These are phyloP conservation scores for Solanum pinnatisectum DNA, from an alignment of 257 asterid species.

Conservation along the genomic window DNA sequence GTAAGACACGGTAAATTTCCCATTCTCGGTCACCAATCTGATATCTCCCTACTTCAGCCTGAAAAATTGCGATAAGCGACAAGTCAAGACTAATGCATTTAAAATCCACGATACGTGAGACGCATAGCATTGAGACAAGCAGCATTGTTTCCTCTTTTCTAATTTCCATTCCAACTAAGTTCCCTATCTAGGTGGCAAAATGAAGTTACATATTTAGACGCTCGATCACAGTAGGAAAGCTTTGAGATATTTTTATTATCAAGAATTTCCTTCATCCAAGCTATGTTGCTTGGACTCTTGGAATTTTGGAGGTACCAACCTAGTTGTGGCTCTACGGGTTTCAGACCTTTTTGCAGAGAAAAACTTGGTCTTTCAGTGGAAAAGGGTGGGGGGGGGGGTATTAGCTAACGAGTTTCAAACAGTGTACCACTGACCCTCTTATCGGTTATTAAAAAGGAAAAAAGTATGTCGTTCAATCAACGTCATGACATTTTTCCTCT, in stretches of 20 bases:
- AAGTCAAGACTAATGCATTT: not conserved
- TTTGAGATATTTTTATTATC: not conserved
- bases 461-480: not conserved
- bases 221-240: not conserved
- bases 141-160: not conserved
- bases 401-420: not conserved
- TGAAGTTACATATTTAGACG: not conserved
- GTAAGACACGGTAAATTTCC: conserved; percentile 78
- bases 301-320: not conserved
- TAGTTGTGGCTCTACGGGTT: not conserved
- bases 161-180: not conserved
- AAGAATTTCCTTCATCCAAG: not conserved
- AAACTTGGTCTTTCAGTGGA: not conserved
- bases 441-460: not conserved
- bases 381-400: not conserved
- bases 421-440: not conserved
- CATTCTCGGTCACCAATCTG: conserved; percentile 69
- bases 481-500: not conserved
- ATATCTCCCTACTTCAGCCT: conserved; percentile 80
- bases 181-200: not conserved
- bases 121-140: not conserved
- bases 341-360: not conserved
- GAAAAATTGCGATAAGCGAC: conserved; percentile 2
- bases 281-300: not conserved
- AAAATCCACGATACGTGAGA: not conserved